A percentile compares a stretch with the other conserved stretches of the same genome.
Conservation (phyloP, 2,329 filamentous ascomycete genomes). For the Talaromyces rugulosus region DNA sequence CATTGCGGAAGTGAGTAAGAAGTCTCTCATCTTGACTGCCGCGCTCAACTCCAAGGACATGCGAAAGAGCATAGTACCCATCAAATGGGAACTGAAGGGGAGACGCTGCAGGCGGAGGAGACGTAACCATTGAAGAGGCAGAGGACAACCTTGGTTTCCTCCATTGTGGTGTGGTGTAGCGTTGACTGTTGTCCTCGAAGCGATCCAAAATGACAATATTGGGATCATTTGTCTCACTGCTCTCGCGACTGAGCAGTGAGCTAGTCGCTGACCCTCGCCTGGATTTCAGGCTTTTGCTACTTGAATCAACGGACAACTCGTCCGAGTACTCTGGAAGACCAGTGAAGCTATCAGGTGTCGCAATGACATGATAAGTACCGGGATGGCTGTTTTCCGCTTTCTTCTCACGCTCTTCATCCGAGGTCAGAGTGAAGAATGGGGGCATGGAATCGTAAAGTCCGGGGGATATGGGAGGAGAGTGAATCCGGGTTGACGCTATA, state of each 20-base stretch:
- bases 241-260: constrained; percentile 24
- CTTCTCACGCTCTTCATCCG: constrained; percentile 55
- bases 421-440: constrained; percentile 50
- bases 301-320: constrained; percentile 25
- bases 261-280: constrained; percentile 23
- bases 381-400: constrained; percentile 51
- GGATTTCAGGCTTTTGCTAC: constrained; percentile 17
- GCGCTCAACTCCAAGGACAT: constrained; percentile 16
- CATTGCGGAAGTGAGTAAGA: constrained; percentile 36
- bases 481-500: constrained; percentile 8
- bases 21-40: constrained; percentile 29
- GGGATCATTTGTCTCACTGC: constrained; percentile 34
- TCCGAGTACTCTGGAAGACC: constrained; percentile 49
- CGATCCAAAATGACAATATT: constrained; percentile 48
- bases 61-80: constrained; percentile 16
- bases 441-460: constrained; percentile 48
- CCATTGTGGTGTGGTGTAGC: constrained; percentile 26
- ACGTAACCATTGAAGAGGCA: constrained; percentile 31
- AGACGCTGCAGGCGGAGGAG: constrained; percentile 22
- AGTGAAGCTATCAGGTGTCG: constrained; percentile 52
- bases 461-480: constrained; percentile 23
- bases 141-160: constrained; percentile 30
- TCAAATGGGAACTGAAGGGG: constrained; percentile 22
- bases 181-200: constrained; percentile 45
- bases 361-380: constrained; percentile 54